Evolutionary conservation across 2,329 filamentous ascomycete genomes (phyloP).

Genomic region (Xylaria sp.): DNA sequence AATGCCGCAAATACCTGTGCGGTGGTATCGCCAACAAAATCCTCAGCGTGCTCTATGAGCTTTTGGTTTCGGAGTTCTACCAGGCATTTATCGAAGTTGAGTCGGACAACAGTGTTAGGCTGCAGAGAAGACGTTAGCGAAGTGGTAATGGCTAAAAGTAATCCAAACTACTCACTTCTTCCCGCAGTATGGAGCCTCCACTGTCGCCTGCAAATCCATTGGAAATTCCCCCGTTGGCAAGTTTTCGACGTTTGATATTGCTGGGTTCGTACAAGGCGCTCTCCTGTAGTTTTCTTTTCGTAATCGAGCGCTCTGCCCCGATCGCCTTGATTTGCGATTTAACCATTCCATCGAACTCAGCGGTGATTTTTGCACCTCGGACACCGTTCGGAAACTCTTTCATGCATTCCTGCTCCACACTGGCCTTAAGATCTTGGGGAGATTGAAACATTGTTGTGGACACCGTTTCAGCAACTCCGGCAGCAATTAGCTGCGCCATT

Average conservation of each 20-base stretch:
- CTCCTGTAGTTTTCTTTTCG: constrained; percentile 38
- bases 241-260: constrained; percentile 58
- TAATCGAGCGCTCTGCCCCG: constrained; percentile 30
- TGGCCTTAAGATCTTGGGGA: constrained; percentile 63
- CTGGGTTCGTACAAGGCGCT: constrained; percentile 30
- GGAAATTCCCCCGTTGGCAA: constrained; percentile 53
- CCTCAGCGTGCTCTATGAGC: constrained; percentile 73
- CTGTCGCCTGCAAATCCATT: constrained; percentile 49
- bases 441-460: constrained; percentile 61
- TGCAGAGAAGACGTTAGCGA: constrained; percentile 47
- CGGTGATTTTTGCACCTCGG: constrained; percentile 69
- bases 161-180: constrained; percentile 55
- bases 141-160: constrained; percentile 6
- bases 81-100: constrained; percentile 85
- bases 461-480: constrained; percentile 72
- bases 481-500: constrained; percentile 62
- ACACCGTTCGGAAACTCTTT: constrained; percentile 59
- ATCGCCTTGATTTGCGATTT: constrained; percentile 35
- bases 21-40: constrained; percentile 74
- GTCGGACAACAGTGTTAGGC: constrained; percentile 73
- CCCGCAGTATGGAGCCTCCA: constrained; percentile 45
- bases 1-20: constrained; percentile 78
- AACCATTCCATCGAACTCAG: constrained; percentile 55
- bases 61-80: constrained; percentile 82
- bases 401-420: constrained; percentile 68